Percentiles rank a stretch among this genome's conserved stretches.
These are phyloP conservation scores for Euphrasia confusa DNA, from an alignment of 257 asterid species.

Conservation along the genomic window DNA sequence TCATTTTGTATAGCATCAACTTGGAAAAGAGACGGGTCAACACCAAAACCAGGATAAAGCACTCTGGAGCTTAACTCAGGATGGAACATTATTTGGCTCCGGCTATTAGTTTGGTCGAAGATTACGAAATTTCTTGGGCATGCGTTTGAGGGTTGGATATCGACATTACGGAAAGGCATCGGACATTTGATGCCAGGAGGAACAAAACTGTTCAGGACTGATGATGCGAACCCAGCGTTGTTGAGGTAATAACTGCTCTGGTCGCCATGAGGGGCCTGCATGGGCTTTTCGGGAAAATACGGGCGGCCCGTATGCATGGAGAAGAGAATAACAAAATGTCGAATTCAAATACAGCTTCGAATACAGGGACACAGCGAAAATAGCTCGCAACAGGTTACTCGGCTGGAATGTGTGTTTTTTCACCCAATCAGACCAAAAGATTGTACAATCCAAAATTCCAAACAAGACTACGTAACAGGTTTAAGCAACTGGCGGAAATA, in stretches of 20 bases:
- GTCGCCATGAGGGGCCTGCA: constrained; percentile 35
- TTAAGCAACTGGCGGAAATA: constrained; percentile 92
- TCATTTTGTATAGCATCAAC: constrained; percentile 14
- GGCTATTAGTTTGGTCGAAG: constrained; percentile 50
- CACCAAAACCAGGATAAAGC: constrained; percentile 32
- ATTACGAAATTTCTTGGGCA: constrained; percentile 71
- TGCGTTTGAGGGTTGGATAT: constrained; percentile 49
- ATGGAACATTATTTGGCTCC: constrained; percentile 64
- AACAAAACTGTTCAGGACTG: constrained; percentile 33
- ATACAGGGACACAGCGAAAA: constrained; percentile 19
- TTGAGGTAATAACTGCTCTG: constrained; percentile 35
- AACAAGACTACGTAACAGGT: constrained; percentile 80
- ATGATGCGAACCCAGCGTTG: constrained; percentile 32
- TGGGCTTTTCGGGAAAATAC: constrained; percentile 31
- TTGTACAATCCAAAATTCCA: background rate
- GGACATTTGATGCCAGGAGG: constrained; percentile 33
- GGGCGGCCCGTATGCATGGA: constrained; percentile 53
- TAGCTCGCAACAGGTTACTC: constrained; percentile 21
- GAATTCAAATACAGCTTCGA: constrained; percentile 9
- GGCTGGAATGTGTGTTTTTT: background rate
- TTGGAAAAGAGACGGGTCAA: constrained; percentile 29
- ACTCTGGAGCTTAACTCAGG: constrained; percentile 52
- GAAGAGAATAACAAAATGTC: constrained; percentile 9
- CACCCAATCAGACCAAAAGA: constrained; percentile 26
- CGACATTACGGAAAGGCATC: constrained; percentile 34